Conservation (phyloP, 176 grass and related monocot species). For the Saccharum officinarum region DNA sequence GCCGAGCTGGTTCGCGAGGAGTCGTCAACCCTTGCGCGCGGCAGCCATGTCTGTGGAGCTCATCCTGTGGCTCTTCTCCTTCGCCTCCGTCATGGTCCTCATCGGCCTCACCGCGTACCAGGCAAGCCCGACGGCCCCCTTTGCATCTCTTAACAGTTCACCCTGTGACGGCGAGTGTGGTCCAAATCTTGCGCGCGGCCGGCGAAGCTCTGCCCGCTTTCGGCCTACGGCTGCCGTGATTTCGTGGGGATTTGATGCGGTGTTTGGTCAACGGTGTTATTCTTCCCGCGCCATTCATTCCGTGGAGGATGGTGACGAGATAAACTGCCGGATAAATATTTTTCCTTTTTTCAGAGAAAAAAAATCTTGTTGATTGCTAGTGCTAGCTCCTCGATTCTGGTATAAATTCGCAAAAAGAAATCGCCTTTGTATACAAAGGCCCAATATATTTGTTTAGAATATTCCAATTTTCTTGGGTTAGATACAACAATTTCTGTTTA, state of each 20-base stretch:
- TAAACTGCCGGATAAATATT: neutral
- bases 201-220: neutral
- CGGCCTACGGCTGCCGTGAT: neutral
- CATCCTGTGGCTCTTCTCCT: slow-evolving; percentile 79
- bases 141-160: neutral
- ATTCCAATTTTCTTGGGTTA: neutral
- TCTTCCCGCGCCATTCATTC: neutral
- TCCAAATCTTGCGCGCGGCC: slow-evolving; percentile 8
- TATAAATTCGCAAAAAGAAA: neutral
- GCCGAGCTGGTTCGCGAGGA: neutral
- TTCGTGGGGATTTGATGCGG: neutral
- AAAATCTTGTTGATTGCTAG: neutral
- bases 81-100: slow-evolving; percentile 65
- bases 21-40: neutral
- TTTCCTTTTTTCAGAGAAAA: neutral
- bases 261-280: slow-evolving; percentile 26
- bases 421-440: neutral
- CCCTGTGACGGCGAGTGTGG: neutral
- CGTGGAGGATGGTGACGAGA: slow-evolving; percentile 3
- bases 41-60: slow-evolving; percentile 71
- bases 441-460: neutral
- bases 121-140: slow-evolving; percentile 34
- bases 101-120: slow-evolving; percentile 78
- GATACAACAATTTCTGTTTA: neutral
- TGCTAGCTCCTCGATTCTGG: neutral